Evolutionary conservation across 2,329 filamentous ascomycete species (phyloP), one percentile per base, ranked within the genome.

Genomic region (Proliferodiscus dingleyae): DNA sequence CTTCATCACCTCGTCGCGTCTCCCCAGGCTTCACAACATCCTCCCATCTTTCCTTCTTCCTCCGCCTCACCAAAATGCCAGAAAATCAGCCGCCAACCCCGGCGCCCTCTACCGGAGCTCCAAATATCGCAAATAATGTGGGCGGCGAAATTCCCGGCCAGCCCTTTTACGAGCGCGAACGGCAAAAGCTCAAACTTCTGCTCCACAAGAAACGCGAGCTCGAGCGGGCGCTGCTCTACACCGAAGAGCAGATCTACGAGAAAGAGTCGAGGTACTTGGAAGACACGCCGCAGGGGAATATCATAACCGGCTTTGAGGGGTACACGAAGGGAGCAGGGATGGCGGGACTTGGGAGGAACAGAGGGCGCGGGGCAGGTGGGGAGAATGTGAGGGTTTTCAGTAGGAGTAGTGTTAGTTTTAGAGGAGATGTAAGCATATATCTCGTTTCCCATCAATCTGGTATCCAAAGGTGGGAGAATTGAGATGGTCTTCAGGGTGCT

Each of bases 291-390:
- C 81, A 75, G 58, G 93, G 93, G 36, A 98, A 98, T 70, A 97
- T 98, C 63, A 91, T 98, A 65, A 89, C 87, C 39, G 93, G 93
- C 18, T 98, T 98, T 66, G 93, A 98, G 66, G 94, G 89, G 64
- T 98, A 97, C 70, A 94, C 95, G 73, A 98, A 98, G 68, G 90
- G 88, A 44, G 78, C 77, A 2, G 76, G 3, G 75, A 82, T 4
- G 75, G 80, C 55, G 72, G 75, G 3, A 75, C 76, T 4, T 75
- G 81, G 9, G 74, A 65, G 85, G 61, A 78, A 82, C 60, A 79
- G 85, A 64, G 74, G 77, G 19, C 77, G 78, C 4, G 71, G 84
- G 39, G 74, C 74, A 50, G 87, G 90, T 42, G 75, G 78, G 50
- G 87, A 90, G 41, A 75, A 78, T 56, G 86, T 89, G 62, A 75